These are phyloP conservation scores for Beta corolliflora DNA, from an alignment of 179 eudicot genomes.

Conservation along the genomic window DNA sequence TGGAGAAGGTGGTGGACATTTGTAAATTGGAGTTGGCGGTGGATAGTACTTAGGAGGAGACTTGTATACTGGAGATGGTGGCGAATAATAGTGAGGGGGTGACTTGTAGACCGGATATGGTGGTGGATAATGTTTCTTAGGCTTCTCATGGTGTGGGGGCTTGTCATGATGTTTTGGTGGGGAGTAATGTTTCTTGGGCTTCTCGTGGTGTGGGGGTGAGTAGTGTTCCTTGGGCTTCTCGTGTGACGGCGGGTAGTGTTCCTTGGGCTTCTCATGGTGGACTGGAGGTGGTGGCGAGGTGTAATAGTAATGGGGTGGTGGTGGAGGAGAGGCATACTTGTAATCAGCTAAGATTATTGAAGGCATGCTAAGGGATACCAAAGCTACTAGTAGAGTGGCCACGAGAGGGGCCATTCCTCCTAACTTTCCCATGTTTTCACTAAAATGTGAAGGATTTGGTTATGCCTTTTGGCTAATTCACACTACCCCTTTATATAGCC, in stretches of 20 bases:
- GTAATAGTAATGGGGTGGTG: constrained; percentile 10
- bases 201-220: background rate
- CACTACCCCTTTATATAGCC: constrained; percentile 16
- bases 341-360: constrained; percentile 20
- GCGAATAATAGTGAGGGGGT: constrained; percentile 15
- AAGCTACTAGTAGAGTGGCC: constrained; percentile 23
- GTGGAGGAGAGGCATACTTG: constrained; percentile 31
- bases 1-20: constrained; percentile 4
- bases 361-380: constrained; percentile 24
- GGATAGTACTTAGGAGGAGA: constrained; percentile 6
- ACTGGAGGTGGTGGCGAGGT: constrained; percentile 2
- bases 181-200: constrained; percentile 11
- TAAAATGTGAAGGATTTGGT: constrained; percentile 1
- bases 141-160: constrained; percentile 9
- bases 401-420: constrained; percentile 25
- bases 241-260: constrained; percentile 14
- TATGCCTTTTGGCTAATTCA: background rate
- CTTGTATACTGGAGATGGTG: constrained; percentile 9
- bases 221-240: background rate
- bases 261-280: constrained; percentile 22
- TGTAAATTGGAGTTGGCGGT: background rate
- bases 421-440: constrained; percentile 16
- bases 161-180: background rate
- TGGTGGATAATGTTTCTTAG: constrained; percentile 13
- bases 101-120: constrained; percentile 3